These are phyloP conservation scores for Jimgerdemannia lactiflua DNA, from an alignment of 192 early-diverging fungal species.

Conservation along the genomic window DNA sequence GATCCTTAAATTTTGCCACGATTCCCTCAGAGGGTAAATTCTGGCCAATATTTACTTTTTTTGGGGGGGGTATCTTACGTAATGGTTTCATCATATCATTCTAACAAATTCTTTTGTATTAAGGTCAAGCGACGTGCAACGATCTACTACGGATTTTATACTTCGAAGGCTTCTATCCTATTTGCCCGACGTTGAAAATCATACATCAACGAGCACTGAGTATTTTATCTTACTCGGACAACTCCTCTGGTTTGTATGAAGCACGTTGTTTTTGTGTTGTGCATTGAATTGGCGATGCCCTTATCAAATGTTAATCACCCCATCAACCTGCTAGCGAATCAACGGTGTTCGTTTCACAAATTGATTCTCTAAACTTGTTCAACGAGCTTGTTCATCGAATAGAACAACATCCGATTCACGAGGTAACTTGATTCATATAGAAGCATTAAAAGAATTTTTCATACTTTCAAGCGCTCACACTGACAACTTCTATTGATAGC, in stretches of 20 bases:
- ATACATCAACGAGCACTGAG: constrained; percentile 20
- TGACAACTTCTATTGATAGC: constrained; percentile 25
- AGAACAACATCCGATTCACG: constrained; percentile 15
- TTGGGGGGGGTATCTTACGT: too few relatives aligned
- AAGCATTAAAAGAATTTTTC: background rate
- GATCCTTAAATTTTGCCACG: constrained; percentile 14
- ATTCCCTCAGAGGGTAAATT: background rate
- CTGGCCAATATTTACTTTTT: too few relatives aligned
- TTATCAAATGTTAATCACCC: background rate
- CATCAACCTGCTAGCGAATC: background rate
- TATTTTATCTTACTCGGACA: constrained; percentile 17
- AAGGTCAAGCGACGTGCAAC: background rate
- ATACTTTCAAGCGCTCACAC: background rate
- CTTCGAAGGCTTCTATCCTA: constrained; percentile 8
- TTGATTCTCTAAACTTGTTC: constrained; percentile 2
- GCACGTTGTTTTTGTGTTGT: background rate
- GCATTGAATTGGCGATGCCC: background rate
- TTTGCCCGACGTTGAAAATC: constrained; percentile 13
- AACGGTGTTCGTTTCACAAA: background rate
- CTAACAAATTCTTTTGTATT: background rate
- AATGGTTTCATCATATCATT: too few relatives aligned
- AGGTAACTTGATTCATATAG: constrained; percentile 2
- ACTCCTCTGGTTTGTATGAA: constrained; percentile 2
- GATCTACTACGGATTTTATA: constrained; percentile 8
- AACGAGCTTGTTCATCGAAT: constrained; percentile 7